Conservation (phyloP, 2,329 filamentous ascomycete species). For the Curvularia sp. region DNA sequence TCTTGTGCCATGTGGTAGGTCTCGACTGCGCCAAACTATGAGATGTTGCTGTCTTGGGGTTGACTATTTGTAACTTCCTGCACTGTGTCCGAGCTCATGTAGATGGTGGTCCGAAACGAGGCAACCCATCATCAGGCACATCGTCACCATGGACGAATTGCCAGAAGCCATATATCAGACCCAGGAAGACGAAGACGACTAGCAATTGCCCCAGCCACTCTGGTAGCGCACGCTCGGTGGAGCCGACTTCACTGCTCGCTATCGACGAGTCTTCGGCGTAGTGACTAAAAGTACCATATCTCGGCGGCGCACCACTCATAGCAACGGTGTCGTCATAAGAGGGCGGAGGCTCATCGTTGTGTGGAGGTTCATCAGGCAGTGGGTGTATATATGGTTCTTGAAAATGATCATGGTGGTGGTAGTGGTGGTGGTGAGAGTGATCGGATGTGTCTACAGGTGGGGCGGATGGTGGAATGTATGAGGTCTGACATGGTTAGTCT, state of each 20-base stretch:
- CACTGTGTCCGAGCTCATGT: background rate
- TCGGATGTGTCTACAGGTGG: slow-evolving; percentile 13
- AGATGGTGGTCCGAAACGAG: slow-evolving; percentile 4
- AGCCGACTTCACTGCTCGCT: slow-evolving; percentile 40
- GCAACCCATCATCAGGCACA: slow-evolving; percentile 20
- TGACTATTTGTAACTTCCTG: background rate
- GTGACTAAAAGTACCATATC: slow-evolving; percentile 42
- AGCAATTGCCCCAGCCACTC: slow-evolving; percentile 43
- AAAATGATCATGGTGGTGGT: slow-evolving; percentile 11
- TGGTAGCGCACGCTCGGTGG: slow-evolving; percentile 31
- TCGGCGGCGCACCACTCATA: slow-evolving; percentile 33
- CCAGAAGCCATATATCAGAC: slow-evolving; percentile 45
- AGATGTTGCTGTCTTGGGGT: background rate
- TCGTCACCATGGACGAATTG: slow-evolving; percentile 31
- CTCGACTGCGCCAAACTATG: too few relatives aligned
- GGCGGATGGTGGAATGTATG: slow-evolving; percentile 19
- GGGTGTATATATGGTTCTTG: slow-evolving; percentile 17
- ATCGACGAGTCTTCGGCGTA: slow-evolving; percentile 42
- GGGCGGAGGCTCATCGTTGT: slow-evolving; percentile 41
- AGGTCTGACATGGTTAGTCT: slow-evolving; percentile 12
- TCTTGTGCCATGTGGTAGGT: background rate
- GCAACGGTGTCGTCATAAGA: slow-evolving; percentile 46
- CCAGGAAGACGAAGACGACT: slow-evolving; percentile 36
- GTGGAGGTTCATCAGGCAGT: slow-evolving; percentile 4
- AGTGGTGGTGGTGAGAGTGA: slow-evolving; percentile 18